phyloP scores from a whole-genome alignment of 2,329 filamentous ascomycete genomes.

The Phaeosphaeriaceae sp. region DNA sequence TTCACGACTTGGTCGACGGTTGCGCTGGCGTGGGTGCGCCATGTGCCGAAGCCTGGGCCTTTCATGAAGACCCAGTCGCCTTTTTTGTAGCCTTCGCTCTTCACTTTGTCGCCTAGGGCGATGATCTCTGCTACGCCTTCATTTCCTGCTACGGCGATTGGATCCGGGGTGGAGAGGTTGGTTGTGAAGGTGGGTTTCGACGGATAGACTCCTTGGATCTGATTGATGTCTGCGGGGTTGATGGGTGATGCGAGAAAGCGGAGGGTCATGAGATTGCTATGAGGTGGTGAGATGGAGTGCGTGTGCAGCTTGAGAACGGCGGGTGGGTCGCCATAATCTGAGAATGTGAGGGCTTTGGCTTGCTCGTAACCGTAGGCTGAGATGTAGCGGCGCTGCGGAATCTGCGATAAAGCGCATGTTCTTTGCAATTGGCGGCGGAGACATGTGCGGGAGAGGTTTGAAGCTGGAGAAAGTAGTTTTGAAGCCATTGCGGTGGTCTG shows the following conservation, averaged over 20 bases:
- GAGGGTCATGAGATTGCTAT: constrained; percentile 76
- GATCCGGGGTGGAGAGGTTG: constrained; percentile 75
- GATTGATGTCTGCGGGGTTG: constrained; percentile 98
- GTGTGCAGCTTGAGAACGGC: constrained; percentile 74
- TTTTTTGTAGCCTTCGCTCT: constrained; percentile 62
- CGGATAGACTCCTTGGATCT: constrained; percentile 95
- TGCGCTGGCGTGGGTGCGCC: constrained; percentile 87
- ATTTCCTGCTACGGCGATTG: constrained; percentile 83
- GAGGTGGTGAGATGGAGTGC: constrained; percentile 77
- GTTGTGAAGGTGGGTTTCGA: constrained; percentile 80
- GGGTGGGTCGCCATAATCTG: constrained; percentile 75
- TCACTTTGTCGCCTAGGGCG: constrained; percentile 67
- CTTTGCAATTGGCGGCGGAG: constrained; percentile 21
- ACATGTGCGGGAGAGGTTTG: constrained; percentile 25
- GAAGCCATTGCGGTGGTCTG: constrained; percentile 32
- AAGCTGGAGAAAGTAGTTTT: constrained; percentile 25
- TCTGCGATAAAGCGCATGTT: constrained; percentile 9
- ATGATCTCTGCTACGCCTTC: constrained; percentile 95
- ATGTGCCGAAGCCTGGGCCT: constrained; percentile 84
- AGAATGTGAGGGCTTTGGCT: constrained; percentile 81
- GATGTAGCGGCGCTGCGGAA: constrained; percentile 52
- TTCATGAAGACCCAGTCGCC: constrained; percentile 97
- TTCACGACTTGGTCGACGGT: constrained; percentile 68
- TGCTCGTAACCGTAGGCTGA: constrained; percentile 81
- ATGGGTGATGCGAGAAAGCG: constrained; percentile 90